Conservation (phyloP, 352 stramenopile species). For the Globisporangium megalacanthum region DNA sequence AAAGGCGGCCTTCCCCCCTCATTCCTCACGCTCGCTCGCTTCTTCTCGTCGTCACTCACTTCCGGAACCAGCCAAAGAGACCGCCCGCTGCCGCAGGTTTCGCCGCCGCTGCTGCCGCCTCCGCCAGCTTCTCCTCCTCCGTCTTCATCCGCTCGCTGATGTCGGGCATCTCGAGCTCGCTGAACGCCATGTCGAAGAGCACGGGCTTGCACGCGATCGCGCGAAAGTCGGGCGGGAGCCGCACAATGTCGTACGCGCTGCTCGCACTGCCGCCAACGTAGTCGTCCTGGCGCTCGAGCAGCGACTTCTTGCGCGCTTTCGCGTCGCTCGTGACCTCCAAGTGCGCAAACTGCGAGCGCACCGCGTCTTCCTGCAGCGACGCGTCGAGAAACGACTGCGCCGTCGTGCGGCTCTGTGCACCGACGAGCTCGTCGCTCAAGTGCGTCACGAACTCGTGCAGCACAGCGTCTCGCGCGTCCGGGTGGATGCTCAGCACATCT, state of each 20-base stretch:
- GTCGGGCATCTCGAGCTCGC: slow-evolving; percentile 75
- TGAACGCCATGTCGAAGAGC: slow-evolving; percentile 80
- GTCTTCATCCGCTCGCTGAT: slow-evolving; percentile 73
- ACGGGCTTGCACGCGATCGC: slow-evolving; percentile 71
- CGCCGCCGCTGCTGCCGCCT: slow-evolving; percentile 29
- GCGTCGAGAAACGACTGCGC: slow-evolving; percentile 66
- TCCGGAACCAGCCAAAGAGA: slow-evolving; percentile 83
- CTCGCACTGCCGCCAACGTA: slow-evolving; percentile 42
- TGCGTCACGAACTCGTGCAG: slow-evolving; percentile 60
- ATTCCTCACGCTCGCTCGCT: neutral
- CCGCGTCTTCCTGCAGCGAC: slow-evolving; percentile 42
- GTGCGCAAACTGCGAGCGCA: slow-evolving; percentile 63
- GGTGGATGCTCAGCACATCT: slow-evolving; percentile 47
- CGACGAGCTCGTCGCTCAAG: slow-evolving; percentile 51
- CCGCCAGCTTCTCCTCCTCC: slow-evolving; percentile 60
- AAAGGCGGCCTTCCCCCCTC: too few species aligned
- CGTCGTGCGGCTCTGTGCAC: slow-evolving; percentile 62
- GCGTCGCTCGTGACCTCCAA: slow-evolving; percentile 28
- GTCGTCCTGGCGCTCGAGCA: slow-evolving; percentile 53
- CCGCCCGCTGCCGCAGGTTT: slow-evolving; percentile 28
- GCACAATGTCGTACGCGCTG: slow-evolving; percentile 56
- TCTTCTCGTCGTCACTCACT: slow-evolving; percentile 19
- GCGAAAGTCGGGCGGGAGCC: slow-evolving; percentile 56
- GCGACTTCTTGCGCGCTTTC: slow-evolving; percentile 22
- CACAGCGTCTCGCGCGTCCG: slow-evolving; percentile 52